Evolutionary conservation across 805 yeast species (phyloP), one percentile per base, ranked within the genome.

Genomic region (Saccharomycopsis fermentans): DNA sequence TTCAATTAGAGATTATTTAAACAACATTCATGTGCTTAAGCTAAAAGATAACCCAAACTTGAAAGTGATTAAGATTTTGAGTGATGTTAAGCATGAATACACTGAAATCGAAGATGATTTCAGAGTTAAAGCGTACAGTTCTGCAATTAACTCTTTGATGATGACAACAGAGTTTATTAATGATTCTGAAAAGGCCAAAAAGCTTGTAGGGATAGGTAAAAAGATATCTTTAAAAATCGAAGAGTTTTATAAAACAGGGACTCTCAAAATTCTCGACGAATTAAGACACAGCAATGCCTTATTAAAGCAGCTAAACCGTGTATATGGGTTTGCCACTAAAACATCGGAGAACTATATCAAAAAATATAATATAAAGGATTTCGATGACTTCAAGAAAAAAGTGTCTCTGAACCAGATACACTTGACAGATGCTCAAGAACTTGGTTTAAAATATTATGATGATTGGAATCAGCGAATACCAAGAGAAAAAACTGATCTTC

Each of bases 291-390:
- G 73, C 55, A 67, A 67, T 12, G 58, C 64, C 14, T 62, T 69
- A 2, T 55, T 77, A 36, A 64, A 66, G 21, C 57, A 66, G 48
- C 73, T 81, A 51, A 67, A 70, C 47, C 69, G 73, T 0, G 73
- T 81, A 2, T 73, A 76, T 63, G 83, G 84, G 0, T 81, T 81
- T 8, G 85, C 84, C 0, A 69, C 72, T 3, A 63, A 56, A 6
- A 66, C 68, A 3, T 80, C 84, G 0, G 62, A 66, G 27, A 64
- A 68, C 54, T 74, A 81, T 73, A 71, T 73, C 53, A 60, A 68
- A 5, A 68, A 71, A 57, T 56, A 39, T 37, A 77, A 79, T 3
- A 63, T 65, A 29, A 64, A 75, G 16, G 69, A 75, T 0, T 59
- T 75, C 14, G 74, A 77, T 0, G 81, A 77, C 50, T 66, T 77